phyloP scores from a whole-genome alignment of 2,329 filamentous ascomycete genomes.

The Mycocentrospora acerina region DNA sequence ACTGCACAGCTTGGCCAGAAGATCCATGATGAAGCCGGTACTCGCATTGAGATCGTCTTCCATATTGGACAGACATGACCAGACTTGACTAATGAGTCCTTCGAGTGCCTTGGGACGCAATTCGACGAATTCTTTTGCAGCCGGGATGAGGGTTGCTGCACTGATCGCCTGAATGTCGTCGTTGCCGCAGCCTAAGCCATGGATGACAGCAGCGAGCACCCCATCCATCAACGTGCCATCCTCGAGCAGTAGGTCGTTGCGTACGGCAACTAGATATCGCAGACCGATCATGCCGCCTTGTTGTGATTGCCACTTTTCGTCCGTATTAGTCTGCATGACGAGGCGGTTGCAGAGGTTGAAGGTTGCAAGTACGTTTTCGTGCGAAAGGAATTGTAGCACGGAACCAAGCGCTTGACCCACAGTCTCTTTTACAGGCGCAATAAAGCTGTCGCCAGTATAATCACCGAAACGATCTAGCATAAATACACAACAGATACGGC shows the following conservation, averaged over 20 bases:
- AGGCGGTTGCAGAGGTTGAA: conserved; percentile 84
- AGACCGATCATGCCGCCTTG: conserved; percentile 98
- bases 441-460: conserved; percentile 95
- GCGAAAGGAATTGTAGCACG: conserved; percentile 78
- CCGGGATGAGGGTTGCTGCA: conserved; percentile 94
- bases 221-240: conserved; percentile 88
- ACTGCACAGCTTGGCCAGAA: conserved; percentile 90
- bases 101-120: conserved; percentile 78
- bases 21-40: conserved; percentile 97
- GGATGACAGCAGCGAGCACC: conserved; percentile 89
- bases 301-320: conserved; percentile 84
- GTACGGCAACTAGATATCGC: conserved; percentile 90
- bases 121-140: conserved; percentile 90
- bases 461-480: conserved; percentile 98
- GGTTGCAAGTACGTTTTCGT: conserved; percentile 76
- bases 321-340: conserved; percentile 81
- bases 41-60: conserved; percentile 96
- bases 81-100: conserved; percentile 87
- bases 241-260: conserved; percentile 85
- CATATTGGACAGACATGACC: conserved; percentile 95
- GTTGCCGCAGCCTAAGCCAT: conserved; percentile 84
- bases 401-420: conserved; percentile 92
- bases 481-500: conserved; percentile 88
- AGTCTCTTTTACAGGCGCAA: conserved; percentile 93
- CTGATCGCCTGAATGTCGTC: conserved; percentile 97